Evolutionary conservation across 78 protist species (phyloP).

Genomic region (Dictyostelium intermedium): DNA sequence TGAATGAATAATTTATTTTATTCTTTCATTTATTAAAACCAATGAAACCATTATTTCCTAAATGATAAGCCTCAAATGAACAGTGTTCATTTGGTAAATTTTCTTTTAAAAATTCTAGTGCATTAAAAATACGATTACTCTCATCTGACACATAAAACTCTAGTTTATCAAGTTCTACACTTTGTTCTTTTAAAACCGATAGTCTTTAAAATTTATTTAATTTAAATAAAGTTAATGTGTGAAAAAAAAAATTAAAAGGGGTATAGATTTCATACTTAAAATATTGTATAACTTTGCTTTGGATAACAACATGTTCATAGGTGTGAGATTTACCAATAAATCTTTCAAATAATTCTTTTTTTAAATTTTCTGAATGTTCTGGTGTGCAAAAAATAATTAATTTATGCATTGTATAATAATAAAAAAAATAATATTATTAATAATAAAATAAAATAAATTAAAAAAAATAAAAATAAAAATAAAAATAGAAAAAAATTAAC

Average conservation of each 20-base stretch:
- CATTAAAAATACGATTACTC: neutral
- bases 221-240: neutral
- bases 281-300: neutral
- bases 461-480: too few species aligned
- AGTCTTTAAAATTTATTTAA: neutral
- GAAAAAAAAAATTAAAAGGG: neutral
- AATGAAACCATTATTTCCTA: neutral
- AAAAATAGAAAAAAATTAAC: too few species aligned
- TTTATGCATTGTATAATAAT: neutral
- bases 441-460: too few species aligned
- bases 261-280: neutral
- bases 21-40: neutral
- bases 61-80: neutral
- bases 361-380: neutral
- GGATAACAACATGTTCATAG: neutral
- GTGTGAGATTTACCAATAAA: neutral
- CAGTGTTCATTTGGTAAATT: neutral
- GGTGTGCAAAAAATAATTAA: neutral
- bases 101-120: neutral
- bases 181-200: neutral
- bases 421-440: too few species aligned
- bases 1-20: too few species aligned
- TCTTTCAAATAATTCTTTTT: neutral
- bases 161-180: neutral
- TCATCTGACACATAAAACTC: neutral